Base-by-base conservation (phyloP, 345 rosid species). In the Gossypium mustelinum region DNA sequence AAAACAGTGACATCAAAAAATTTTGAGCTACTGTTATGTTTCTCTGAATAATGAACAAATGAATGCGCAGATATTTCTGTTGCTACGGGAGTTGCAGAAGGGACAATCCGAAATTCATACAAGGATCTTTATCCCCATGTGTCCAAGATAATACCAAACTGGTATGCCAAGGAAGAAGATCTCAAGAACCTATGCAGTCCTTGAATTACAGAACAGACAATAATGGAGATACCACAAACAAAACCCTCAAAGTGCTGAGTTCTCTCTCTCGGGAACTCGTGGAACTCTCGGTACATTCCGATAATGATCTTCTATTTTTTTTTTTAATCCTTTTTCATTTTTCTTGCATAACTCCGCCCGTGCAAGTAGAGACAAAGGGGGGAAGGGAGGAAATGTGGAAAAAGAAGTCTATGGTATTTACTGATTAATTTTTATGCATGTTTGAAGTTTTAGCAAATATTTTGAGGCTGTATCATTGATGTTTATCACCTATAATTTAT, bases 11-110 rank as follows among this genome's bases (percentile, higher is more conserved):
- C 22, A 3, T 57, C 3, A 57, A 58, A 17, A 34, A 1, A 0
- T 11, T 10, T 50, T 14, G 9, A 25, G 60, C 54, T 47, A 58
- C 24, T 72, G 10, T 5, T 20, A 18, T 22, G 25, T 20, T 57
- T 57, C 61, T 57, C 16, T 25, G 39, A 7, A 67, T 43, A 25
- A 41, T 66, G 62, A 13, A 22, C 13, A 55, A 10, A 16, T 55
- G 68, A 66, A 50, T 88, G 90, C 92, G 90, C 93, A 95, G 98
- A 95, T 74, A 95, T 95, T 72, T 89, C 97, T 9, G 41, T 78
- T 7, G 98, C 99, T 0, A 95, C 99, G n/a, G 99, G 99, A 81
- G 99, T 95, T 59, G 99, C 99, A 0, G 99, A 95, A 82, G 99
- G 98, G 57, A 95, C 99, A 10, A 95, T 93, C 71, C 85, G 99